Conservation (phyloP, 106 monocot genomes). For the Dendrobium chrysotoxum region DNA sequence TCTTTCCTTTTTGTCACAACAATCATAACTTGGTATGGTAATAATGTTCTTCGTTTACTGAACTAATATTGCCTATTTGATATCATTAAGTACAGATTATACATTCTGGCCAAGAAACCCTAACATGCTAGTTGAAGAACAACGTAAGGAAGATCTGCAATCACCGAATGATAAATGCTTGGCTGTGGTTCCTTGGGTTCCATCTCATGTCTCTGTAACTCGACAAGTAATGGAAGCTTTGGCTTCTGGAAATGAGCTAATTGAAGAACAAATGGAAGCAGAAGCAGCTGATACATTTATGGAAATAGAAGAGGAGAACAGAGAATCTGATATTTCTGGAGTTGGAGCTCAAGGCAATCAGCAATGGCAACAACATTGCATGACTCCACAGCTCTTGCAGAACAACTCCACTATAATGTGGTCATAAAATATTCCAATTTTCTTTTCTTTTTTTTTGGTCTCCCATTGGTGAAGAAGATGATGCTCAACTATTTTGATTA, state of each 20-base stretch:
- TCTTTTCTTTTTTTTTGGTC: not conserved
- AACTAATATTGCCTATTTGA: not conserved
- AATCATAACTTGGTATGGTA: not conserved
- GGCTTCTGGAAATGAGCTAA: not conserved
- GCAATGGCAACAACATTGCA: not conserved
- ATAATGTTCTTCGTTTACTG: not conserved
- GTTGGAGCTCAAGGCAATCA: not conserved
- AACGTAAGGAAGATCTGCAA: not conserved
- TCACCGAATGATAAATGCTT: not conserved
- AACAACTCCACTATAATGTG: not conserved
- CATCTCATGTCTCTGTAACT: not conserved
- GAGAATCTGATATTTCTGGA: not conserved
- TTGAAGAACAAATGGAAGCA: constrained; percentile 1
- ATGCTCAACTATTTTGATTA: too few relatives aligned
- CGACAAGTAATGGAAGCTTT: not conserved
- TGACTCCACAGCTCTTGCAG: not conserved
- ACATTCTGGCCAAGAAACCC: not conserved
- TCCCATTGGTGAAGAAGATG: too few relatives aligned
- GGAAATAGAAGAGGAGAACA: not conserved
- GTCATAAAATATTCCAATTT: not conserved
- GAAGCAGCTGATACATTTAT: not conserved
- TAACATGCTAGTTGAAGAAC: not conserved
- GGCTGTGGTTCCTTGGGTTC: constrained; percentile 1
- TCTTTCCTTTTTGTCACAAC: too few relatives aligned
- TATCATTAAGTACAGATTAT: not conserved